These are phyloP conservation scores for Martiniozyma abietophila DNA, from an alignment of 805 yeast genomes.

Conservation along the genomic window DNA sequence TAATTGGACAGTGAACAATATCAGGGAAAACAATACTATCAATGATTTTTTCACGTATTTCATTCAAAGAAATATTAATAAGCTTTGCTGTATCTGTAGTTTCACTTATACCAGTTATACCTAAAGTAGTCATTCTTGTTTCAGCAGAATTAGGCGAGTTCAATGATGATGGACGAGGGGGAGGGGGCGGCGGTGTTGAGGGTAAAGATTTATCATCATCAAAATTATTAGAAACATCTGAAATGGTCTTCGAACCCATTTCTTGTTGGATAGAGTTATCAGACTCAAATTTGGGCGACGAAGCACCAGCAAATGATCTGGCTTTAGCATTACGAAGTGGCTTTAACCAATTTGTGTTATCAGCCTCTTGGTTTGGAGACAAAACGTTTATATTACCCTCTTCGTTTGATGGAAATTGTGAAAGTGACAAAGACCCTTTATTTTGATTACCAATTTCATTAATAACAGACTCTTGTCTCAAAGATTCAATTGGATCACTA, in stretches of 20 bases:
- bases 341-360: slow-evolving; percentile 14
- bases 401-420: slow-evolving; percentile 2
- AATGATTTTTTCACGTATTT: slow-evolving; percentile 9
- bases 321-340: slow-evolving; percentile 11
- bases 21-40: slow-evolving; percentile 9
- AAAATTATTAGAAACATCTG: background rate
- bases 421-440: background rate
- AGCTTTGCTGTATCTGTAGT: slow-evolving; percentile 13
- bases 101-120: slow-evolving; percentile 3
- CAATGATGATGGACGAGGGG: background rate
- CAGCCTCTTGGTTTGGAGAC: background rate
- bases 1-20: slow-evolving; percentile 12
- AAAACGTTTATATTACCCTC: background rate
- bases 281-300: no score
- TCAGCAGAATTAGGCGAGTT: background rate
- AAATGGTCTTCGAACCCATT: slow-evolving; percentile 1
- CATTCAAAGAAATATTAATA: slow-evolving; percentile 9
- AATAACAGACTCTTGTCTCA: slow-evolving; percentile 5
- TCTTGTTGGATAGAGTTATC: no score
- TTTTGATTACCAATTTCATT: slow-evolving; percentile 2
- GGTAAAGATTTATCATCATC: background rate
- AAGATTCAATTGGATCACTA: slow-evolving; percentile 22
- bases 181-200: no score
- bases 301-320: no score
- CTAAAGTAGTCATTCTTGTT: slow-evolving; percentile 1